phyloP scores from a whole-genome alignment of 2,329 filamentous ascomycete species.

The Colletotrichum simmondsii region DNA sequence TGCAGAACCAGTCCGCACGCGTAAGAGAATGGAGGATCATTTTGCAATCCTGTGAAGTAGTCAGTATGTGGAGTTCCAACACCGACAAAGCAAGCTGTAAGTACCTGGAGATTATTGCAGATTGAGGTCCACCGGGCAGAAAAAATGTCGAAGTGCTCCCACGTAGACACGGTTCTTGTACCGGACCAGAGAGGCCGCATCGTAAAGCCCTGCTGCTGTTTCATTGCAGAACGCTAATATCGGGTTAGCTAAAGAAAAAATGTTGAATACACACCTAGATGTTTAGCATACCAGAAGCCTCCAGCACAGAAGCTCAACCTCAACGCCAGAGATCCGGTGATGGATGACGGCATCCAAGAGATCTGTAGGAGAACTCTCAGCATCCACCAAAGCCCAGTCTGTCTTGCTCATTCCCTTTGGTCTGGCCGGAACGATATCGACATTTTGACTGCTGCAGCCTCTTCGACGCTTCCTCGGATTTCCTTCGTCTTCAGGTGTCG shows the following conservation, averaged over 20 bases:
- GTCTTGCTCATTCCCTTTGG: slow-evolving; percentile 13
- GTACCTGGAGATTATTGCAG: background rate
- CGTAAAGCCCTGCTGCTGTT: background rate
- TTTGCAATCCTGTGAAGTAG: slow-evolving; percentile 29
- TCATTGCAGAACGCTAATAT: background rate
- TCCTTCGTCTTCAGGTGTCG: background rate
- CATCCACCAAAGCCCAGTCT: slow-evolving; percentile 3
- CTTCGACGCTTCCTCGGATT: background rate
- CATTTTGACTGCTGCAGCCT: too few relatives aligned
- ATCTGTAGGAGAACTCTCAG: background rate
- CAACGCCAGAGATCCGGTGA: background rate
- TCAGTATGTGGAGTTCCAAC: too few relatives aligned
- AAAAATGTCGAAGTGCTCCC: slow-evolving; percentile 3
- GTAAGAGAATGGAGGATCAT: slow-evolving; percentile 10
- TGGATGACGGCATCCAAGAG: background rate
- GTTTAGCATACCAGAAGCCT: slow-evolving; percentile 15
- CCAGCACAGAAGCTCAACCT: slow-evolving; percentile 21
- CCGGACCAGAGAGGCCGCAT: slow-evolving; percentile 11
- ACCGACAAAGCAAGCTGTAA: too few relatives aligned
- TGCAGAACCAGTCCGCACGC: slow-evolving; percentile 10
- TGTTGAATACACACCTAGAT: too few relatives aligned
- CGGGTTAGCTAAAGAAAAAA: background rate
- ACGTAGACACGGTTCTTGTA: background rate
- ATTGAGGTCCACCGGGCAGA: background rate
- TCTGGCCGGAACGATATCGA: background rate